Evolutionary conservation across 345 rosid species (phyloP).

Genomic region (rapeseed (Brassica napus)): DNA sequence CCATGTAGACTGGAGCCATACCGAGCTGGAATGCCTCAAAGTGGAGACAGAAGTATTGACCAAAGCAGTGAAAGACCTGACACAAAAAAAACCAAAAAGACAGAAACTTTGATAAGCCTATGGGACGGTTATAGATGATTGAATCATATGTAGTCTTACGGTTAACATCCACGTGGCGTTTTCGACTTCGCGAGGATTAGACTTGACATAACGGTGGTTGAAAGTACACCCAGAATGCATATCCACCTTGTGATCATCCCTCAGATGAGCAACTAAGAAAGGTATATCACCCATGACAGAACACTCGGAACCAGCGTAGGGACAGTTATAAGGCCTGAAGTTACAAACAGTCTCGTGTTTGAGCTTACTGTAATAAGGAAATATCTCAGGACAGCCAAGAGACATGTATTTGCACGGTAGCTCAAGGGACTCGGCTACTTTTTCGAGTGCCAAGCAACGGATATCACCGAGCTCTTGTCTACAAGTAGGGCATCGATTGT

Average conservation of each 20-base stretch:
- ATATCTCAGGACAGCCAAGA: conserved; percentile 88
- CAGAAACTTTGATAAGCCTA: conserved; percentile 3
- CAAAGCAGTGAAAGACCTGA: conserved; percentile 93
- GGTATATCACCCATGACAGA: conserved; percentile 78
- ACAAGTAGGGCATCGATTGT: conserved; percentile 92
- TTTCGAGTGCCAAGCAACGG: conserved; percentile 89
- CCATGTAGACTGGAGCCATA: conserved; percentile 97
- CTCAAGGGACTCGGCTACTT: conserved; percentile 91
- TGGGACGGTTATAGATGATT: neutral
- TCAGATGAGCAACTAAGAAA: conserved; percentile 79
- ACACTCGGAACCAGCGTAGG: conserved; percentile 95
- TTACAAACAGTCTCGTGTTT: conserved; percentile 83
- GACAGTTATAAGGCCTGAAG: conserved; percentile 92
- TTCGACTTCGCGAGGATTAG: conserved; percentile 98
- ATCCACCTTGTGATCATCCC: conserved; percentile 96
- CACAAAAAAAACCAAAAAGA: conserved; percentile 26
- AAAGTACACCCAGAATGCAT: conserved; percentile 97
- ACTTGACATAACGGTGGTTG: conserved; percentile 96
- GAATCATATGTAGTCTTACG: conserved; percentile 51
- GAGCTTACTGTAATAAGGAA: conserved; percentile 93
- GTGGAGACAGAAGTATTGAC: conserved; percentile 95
- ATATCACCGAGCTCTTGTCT: conserved; percentile 99
- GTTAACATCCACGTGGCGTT: conserved; percentile 98
- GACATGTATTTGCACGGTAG: conserved; percentile 80
- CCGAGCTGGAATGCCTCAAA: conserved; percentile 97